Evolutionary conservation across 176 grass and related monocot genomes (phyloP).

Genomic region (Musa beccarii): DNA sequence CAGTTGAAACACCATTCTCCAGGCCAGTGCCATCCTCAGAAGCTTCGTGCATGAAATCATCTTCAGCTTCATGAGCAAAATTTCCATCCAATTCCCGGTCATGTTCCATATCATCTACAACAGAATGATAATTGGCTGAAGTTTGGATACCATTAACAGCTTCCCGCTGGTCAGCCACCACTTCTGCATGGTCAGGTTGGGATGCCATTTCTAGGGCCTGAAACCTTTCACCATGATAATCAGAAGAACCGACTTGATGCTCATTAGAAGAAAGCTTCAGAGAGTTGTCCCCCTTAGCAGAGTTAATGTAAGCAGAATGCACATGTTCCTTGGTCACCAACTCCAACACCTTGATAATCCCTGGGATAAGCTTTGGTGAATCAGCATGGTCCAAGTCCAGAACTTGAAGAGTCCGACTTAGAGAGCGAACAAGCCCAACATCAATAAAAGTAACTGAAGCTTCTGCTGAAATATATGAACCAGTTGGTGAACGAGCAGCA

Average conservation of each 20-base stretch:
- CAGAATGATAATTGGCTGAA: conserved; percentile 59
- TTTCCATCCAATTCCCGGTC: conserved; percentile 62
- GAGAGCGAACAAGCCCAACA: conserved; percentile 66
- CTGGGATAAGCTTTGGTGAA: conserved; percentile 77
- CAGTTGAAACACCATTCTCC: conserved; percentile 53
- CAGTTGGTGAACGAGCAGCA: conserved; percentile 85
- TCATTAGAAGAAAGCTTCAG: conserved; percentile 44
- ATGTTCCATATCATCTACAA: conserved; percentile 91
- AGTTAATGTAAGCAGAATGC: conserved; percentile 52
- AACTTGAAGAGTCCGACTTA: conserved; percentile 63
- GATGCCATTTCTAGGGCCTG: conserved; percentile 54
- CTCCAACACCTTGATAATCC: conserved; percentile 84
- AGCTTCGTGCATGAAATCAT: conserved; percentile 95
- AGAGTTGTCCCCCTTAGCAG: conserved; percentile 45
- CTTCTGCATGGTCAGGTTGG: conserved; percentile 46
- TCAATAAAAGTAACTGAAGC: conserved; percentile 84
- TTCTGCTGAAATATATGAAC: conserved; percentile 77
- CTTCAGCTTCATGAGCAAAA: conserved; percentile 58
- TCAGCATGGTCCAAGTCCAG: conserved; percentile 90
- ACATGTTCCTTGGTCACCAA: conserved; percentile 89
- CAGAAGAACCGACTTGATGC: conserved; percentile 41
- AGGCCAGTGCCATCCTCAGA: conserved; percentile 67
- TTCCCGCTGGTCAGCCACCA: conserved; percentile 53
- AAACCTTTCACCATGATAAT: conserved; percentile 41
- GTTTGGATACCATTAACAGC: conserved; percentile 46